Conservation (phyloP, 1,284 basidiomycete species). For the Omphalotus olearius region DNA sequence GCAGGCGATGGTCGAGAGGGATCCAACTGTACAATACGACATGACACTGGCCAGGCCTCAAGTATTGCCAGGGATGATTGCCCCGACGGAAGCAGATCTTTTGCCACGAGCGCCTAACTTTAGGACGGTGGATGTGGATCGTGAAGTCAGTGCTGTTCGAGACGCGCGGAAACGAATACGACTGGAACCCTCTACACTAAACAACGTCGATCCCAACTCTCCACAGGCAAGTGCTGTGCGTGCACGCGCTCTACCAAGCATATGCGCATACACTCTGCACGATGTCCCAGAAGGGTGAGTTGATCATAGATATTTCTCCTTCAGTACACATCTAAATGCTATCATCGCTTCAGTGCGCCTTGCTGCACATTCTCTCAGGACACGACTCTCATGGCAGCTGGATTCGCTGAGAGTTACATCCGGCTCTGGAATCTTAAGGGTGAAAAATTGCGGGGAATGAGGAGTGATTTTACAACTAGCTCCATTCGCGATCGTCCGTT, state of each 20-base stretch:
- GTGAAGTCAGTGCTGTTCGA: slow-evolving; percentile 87
- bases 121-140: slow-evolving; percentile 83
- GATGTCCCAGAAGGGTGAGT: slow-evolving; percentile 87
- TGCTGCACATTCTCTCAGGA: slow-evolving; percentile 90
- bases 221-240: slow-evolving; percentile 52
- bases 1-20: slow-evolving; percentile 67
- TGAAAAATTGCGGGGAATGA: slow-evolving; percentile 77
- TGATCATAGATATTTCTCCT: slow-evolving; percentile 3
- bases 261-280: slow-evolving; percentile 91
- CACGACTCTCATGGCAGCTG: slow-evolving; percentile 91
- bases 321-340: not conserved
- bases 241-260: slow-evolving; percentile 75
- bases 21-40: slow-evolving; percentile 62
- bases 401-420: slow-evolving; percentile 95
- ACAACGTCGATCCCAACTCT: slow-evolving; percentile 50
- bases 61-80: slow-evolving; percentile 45
- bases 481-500: slow-evolving; percentile 66
- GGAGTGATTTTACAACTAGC: slow-evolving; percentile 70
- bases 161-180: slow-evolving; percentile 90
- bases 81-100: slow-evolving; percentile 72
- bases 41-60: slow-evolving; percentile 47
- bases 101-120: slow-evolving; percentile 80
- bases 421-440: slow-evolving; percentile 95
- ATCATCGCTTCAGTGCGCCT: slow-evolving; percentile 55
- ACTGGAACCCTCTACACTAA: slow-evolving; percentile 69